These are phyloP conservation scores for Aciculoconidium aculeatum DNA, from an alignment of 805 yeast genomes.

Conservation along the genomic window DNA sequence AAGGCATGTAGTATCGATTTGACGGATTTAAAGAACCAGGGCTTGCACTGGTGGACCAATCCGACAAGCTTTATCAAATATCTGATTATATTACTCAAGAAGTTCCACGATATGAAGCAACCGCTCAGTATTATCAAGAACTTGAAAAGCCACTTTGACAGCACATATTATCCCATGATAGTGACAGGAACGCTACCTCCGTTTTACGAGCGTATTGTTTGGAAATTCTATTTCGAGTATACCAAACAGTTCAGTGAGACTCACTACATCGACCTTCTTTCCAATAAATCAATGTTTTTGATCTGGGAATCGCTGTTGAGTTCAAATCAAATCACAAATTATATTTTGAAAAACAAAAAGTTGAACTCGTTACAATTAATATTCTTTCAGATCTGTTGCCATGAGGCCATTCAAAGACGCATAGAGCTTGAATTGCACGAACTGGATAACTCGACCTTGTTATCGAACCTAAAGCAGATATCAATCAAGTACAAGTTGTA, in stretches of 20 bases:
- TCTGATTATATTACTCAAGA: conserved; percentile 28
- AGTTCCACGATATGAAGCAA: conserved; percentile 28
- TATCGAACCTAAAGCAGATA: conserved; percentile 26
- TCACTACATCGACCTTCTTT: conserved; percentile 19
- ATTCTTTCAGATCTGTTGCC: conserved; percentile 19
- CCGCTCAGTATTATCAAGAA: conserved; percentile 27
- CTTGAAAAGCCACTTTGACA: conserved; percentile 23
- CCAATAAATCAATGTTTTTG: conserved; percentile 21
- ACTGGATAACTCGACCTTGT: conserved; percentile 11
- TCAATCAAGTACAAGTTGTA: conserved; percentile 28
- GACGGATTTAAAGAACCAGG: conserved; percentile 14
- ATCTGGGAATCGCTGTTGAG: conserved; percentile 34
- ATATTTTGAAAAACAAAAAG: conserved; percentile 10
- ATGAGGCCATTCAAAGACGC: conserved; percentile 10
- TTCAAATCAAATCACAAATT: conserved; percentile 11
- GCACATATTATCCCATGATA: conserved; percentile 21
- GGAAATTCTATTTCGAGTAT: conserved; percentile 38
- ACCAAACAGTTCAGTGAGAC: conserved; percentile 16
- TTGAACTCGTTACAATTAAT: conserved; percentile 19
- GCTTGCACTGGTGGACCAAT: conserved; percentile 11
- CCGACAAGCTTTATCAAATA: conserved; percentile 24
- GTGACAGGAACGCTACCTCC: conserved; percentile 18
- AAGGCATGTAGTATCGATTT: conserved; percentile 15
- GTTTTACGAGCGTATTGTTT: conserved; percentile 35
- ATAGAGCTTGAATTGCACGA: conserved; percentile 11